These are phyloP conservation scores for Hymenoscyphus fraxineus DNA, from an alignment of 2,329 filamentous ascomycete genomes.

Conservation along the genomic window DNA sequence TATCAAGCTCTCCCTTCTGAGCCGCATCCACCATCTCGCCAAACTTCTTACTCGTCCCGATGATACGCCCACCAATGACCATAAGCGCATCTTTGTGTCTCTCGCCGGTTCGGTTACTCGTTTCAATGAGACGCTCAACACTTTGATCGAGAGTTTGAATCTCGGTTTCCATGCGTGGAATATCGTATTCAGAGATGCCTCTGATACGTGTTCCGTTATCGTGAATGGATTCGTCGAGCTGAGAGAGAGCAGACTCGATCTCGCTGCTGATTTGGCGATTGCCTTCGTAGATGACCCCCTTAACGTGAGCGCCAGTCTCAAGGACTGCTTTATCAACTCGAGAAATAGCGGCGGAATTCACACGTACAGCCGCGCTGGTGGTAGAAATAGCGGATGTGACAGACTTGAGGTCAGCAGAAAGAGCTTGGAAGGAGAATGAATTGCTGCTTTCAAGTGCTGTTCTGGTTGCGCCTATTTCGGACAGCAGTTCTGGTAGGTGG, in stretches of 20 bases:
- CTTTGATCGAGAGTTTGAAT: slow-evolving; percentile 11
- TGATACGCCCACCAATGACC: slow-evolving; percentile 22
- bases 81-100: slow-evolving; percentile 19
- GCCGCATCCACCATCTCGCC: slow-evolving; percentile 24
- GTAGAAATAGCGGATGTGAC: slow-evolving; percentile 11
- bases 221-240: slow-evolving; percentile 22
- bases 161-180: slow-evolving; percentile 22
- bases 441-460: slow-evolving; percentile 1
- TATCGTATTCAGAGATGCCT: slow-evolving; percentile 21
- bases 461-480: neutral
- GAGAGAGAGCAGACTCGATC: slow-evolving; percentile 10
- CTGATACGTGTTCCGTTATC: slow-evolving; percentile 22
- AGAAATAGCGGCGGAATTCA: slow-evolving; percentile 24
- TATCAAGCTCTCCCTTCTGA: neutral
- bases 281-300: slow-evolving; percentile 19
- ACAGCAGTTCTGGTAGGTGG: slow-evolving; percentile 4
- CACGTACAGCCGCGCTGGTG: slow-evolving; percentile 21
- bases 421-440: slow-evolving; percentile 11
- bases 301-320: slow-evolving; percentile 23
- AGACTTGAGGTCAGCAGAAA: slow-evolving; percentile 13
- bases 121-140: slow-evolving; percentile 11
- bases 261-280: slow-evolving; percentile 15
- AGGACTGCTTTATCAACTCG: slow-evolving; percentile 25
- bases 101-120: slow-evolving; percentile 6
- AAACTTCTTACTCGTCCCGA: slow-evolving; percentile 24